Conservation (phyloP, 2,329 filamentous ascomycete species). For the Trichoderma brevicompactum region DNA sequence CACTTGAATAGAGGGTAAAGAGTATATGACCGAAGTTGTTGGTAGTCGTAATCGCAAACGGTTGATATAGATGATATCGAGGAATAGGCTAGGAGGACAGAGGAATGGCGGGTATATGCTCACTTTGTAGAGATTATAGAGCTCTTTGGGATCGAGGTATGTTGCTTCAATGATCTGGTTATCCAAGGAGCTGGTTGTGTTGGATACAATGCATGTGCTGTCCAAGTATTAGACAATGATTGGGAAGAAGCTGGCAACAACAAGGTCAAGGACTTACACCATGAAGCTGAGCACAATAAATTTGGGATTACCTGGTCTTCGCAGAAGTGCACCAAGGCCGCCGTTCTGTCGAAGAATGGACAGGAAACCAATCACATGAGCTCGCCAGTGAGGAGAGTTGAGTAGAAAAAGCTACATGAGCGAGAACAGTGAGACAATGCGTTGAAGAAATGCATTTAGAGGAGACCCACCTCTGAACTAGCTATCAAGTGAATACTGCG, state of each 20-base stretch:
- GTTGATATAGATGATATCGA: slow-evolving; percentile 29
- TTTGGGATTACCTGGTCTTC: not conserved
- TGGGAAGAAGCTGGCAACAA: not conserved
- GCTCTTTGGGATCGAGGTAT: not conserved
- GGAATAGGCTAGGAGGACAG: slow-evolving; percentile 25
- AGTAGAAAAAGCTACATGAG: slow-evolving; percentile 2
- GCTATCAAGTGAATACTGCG: slow-evolving; percentile 20
- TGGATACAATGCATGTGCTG: slow-evolving; percentile 14
- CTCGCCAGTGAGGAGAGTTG: slow-evolving; percentile 20
- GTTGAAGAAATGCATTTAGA: not conserved
- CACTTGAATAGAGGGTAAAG: not conserved
- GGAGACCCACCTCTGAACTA: slow-evolving; percentile 4
- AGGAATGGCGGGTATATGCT: slow-evolving; percentile 26
- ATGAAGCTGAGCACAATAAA: slow-evolving; percentile 11
- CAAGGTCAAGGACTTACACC: slow-evolving; percentile 1
- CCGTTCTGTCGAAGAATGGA: slow-evolving; percentile 9
- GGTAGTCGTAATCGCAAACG: slow-evolving; percentile 17
- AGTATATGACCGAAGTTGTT: not conserved
- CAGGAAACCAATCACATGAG: slow-evolving; percentile 19
- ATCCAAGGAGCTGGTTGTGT: slow-evolving; percentile 10
- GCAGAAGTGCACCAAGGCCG: not conserved
- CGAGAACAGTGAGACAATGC: not conserved
- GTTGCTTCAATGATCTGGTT: slow-evolving; percentile 10
- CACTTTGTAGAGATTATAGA: slow-evolving; percentile 15
- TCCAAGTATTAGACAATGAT: not conserved